Base-by-base conservation (phyloP, 2,329 filamentous ascomycete genomes). In the Aspergillus alliaceus region DNA sequence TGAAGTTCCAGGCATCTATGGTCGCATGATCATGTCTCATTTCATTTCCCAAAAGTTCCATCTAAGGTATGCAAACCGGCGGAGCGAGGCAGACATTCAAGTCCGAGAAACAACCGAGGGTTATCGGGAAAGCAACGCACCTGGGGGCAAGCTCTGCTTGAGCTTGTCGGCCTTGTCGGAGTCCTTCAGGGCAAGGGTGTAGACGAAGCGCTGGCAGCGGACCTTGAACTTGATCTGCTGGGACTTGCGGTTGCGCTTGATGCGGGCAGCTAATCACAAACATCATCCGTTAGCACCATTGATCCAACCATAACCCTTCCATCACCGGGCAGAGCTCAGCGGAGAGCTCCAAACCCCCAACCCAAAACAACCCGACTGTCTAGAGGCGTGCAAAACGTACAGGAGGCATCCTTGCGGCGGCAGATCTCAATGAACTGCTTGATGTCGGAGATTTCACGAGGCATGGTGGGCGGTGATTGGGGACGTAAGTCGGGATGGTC, bases 361-460 rank as follows among this genome's bases (percentile, higher is more conserved):
- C 52, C 52, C 22, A 39, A 32, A 31, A 40, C 49, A 25, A 18
- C 37, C 35, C 32, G 25, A 54, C 22, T 15, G 48, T 37, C 20
- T 34, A 44, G 24, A 24, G 46, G 29, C 14, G 22, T 40, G 46
- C 48, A 53, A 62, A 61, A 93, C 92, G 76, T 90, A 99, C 95
- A 96, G 79, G 90, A 96, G 80, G 95, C 95, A 88, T 99, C 96
- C 86, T 96, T 96, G 81, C 95, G 90, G 83, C 93, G 90, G 89
- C 91, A 96, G 87, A 99, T 96, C 90, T 98, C 95, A 82, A 99
- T 96, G 91, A 99, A 99, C 87, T 96, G 80, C 79, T 99, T 98
- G 87, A 98, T 98, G 80, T 98, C 95, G 79, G 88, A 90, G 81
- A 97, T 90, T 90, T 98, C 92, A 77, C 87, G 86, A 88, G 95